Evolutionary conservation across 2,329 filamentous ascomycete species (phyloP), one percentile per base, ranked within the genome.

Genomic region (Exophiala dermatitidis): DNA sequence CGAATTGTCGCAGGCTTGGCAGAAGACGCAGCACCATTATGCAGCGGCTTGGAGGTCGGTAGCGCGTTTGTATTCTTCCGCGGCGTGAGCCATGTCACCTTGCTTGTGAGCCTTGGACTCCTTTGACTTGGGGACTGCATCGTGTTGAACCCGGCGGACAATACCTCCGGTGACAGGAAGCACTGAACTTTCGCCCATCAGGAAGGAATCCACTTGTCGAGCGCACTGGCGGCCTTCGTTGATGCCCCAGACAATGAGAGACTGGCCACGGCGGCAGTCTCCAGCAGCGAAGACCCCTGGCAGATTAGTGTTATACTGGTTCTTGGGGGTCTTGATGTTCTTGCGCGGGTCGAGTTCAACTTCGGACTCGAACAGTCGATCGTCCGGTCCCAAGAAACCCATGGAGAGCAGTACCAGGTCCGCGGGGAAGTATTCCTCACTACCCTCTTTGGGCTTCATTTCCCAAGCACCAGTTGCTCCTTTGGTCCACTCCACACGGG

Each of bases 221-320:
- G 91, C 91, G 64, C 86, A 85, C 75, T 93, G 88, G 64, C 91
- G 87, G 65, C 91, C 91, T 74, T 97, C 91, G 69, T 97, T 97
- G 77, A 97, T 97, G 69, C 90, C 91, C 89, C 90, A 97, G 62
- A 97, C 90, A 72, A 97, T 96, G 54, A 97, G 77, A 52, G 89
- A 95, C 74, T 97, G 91, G 52, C 91, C 91, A 67, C 91, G 86
- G 57, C 90, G 86, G 72, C 91, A 96, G 72, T 97, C 91, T 73
- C 91, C 91, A 57, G 91, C 91, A 57, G 91, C 90, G 70, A 95
- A 96, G 48, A 96, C 84, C 60, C 90, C 91, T 10, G 86, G 79
- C 28, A 95, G 71, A 68, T 91, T 96, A 66, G 91, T 96, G 66
- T 80, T 80, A 73, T 96, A 96, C 67, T 90, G 85, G 63, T 90